Conservation (phyloP, 192 early-diverging fungal species). For the Coemansia sp. region DNA sequence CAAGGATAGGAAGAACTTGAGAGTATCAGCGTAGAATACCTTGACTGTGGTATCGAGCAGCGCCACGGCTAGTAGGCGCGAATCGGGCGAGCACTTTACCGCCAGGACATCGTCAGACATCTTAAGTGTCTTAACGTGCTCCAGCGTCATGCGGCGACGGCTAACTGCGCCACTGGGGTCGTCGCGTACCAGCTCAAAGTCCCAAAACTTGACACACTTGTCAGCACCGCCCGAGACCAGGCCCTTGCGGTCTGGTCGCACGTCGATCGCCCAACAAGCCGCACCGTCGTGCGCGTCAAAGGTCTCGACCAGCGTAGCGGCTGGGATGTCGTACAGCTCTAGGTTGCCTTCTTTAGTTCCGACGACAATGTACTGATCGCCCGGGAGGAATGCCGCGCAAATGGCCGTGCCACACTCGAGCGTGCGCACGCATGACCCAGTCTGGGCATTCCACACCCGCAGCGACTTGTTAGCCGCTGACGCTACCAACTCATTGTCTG, state of each 20-base stretch:
- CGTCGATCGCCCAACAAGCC: conserved; percentile 78
- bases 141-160: conserved; percentile 69
- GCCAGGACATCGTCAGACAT: conserved; percentile 94
- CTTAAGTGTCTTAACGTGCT: conserved; percentile 87
- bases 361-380: conserved; percentile 80
- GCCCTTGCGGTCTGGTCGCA: conserved; percentile 84
- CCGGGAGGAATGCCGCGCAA: conserved; percentile 92
- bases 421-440: conserved; percentile 81
- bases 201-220: conserved; percentile 98
- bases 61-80: conserved; percentile 85
- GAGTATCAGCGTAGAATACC: conserved; percentile 92
- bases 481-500: conserved; percentile 83
- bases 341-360: conserved; percentile 92
- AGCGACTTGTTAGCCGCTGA: conserved; percentile 82
- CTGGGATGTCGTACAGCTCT: conserved; percentile 88
- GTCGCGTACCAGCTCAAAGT: conserved; percentile 76
- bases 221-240: conserved; percentile 91
- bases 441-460: conserved; percentile 90
- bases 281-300: conserved; percentile 91
- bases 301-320: conserved; percentile 78
- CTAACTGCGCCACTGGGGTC: conserved; percentile 20
- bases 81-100: conserved; percentile 81
- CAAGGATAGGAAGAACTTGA: conserved; percentile 96
- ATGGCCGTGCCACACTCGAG: conserved; percentile 90
- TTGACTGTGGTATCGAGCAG: conserved; percentile 96